These are phyloP conservation scores for Microsporum audouinii DNA, from an alignment of 2,329 filamentous ascomycete genomes.

Conservation along the genomic window DNA sequence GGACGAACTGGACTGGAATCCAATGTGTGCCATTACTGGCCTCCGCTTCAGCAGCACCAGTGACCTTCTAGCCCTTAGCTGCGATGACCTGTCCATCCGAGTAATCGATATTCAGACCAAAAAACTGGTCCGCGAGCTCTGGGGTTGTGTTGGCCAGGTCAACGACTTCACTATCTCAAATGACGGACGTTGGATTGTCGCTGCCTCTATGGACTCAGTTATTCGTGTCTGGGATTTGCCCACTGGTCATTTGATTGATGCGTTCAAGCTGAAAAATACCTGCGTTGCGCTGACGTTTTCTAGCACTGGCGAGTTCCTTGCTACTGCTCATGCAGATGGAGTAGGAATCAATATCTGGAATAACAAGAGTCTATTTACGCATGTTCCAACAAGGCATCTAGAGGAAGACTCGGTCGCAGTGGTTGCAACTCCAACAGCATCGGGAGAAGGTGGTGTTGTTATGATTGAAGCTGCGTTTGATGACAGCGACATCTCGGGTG, in stretches of 20 bases:
- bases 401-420: slow-evolving; percentile 60
- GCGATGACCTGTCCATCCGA: slow-evolving; percentile 77
- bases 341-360: slow-evolving; percentile 94
- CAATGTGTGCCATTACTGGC: slow-evolving; percentile 61
- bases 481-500: slow-evolving; percentile 38
- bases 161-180: slow-evolving; percentile 82
- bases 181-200: slow-evolving; percentile 87
- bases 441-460: slow-evolving; percentile 68
- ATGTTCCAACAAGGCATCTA: slow-evolving; percentile 75
- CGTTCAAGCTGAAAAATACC: slow-evolving; percentile 64
- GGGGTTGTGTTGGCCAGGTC: slow-evolving; percentile 62
- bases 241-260: slow-evolving; percentile 89
- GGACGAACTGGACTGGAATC: slow-evolving; percentile 73
- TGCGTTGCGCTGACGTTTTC: slow-evolving; percentile 85
- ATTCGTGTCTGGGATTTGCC: slow-evolving; percentile 90
- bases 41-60: slow-evolving; percentile 72
- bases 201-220: slow-evolving; percentile 67
- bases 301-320: slow-evolving; percentile 82
- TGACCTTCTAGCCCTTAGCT: slow-evolving; percentile 77
- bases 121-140: slow-evolving; percentile 84
- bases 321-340: slow-evolving; percentile 68
- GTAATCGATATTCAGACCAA: slow-evolving; percentile 84
- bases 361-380: slow-evolving; percentile 81
- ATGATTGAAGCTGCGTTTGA: slow-evolving; percentile 67
- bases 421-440: slow-evolving; percentile 59